Conservation (phyloP, 2,329 filamentous ascomycete species). For the Botrytis byssoidea region DNA sequence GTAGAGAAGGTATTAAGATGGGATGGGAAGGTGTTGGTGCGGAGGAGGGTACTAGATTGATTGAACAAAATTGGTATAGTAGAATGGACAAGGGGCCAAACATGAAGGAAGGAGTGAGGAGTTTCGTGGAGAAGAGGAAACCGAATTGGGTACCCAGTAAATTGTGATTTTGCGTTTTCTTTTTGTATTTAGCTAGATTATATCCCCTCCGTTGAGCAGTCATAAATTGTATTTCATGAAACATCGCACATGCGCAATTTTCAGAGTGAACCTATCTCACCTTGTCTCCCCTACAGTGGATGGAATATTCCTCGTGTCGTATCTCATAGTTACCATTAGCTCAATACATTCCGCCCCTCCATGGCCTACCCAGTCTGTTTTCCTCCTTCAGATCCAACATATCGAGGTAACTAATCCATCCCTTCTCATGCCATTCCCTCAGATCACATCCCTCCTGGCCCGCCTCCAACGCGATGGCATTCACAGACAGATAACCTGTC, state of each 20-base stretch:
- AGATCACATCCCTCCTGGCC: slow-evolving; percentile 43
- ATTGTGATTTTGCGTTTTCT: slow-evolving; percentile 42
- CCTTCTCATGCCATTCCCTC: slow-evolving; percentile 41
- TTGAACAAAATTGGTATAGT: slow-evolving; percentile 58
- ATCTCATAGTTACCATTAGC: not conserved
- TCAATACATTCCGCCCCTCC: slow-evolving; percentile 35
- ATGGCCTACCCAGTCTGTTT: slow-evolving; percentile 27
- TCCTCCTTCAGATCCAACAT: slow-evolving; percentile 22
- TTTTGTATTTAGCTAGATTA: slow-evolving; percentile 16
- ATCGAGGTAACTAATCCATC: slow-evolving; percentile 38
- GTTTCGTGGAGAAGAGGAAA: slow-evolving; percentile 74
- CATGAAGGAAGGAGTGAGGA: slow-evolving; percentile 69
- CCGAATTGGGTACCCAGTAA: slow-evolving; percentile 66
- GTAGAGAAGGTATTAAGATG: slow-evolving; percentile 65
- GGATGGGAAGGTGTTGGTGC: slow-evolving; percentile 71
- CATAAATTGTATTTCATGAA: not conserved
- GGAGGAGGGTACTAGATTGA: slow-evolving; percentile 54
- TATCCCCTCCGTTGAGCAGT: not conserved
- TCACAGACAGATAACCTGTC: slow-evolving; percentile 41
- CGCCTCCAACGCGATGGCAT: slow-evolving; percentile 42
- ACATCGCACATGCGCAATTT: not conserved
- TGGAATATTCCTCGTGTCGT: too few relatives aligned
- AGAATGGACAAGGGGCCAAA: slow-evolving; percentile 66
- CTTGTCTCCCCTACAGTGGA: not conserved
- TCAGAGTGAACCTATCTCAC: not conserved